Percentiles rank a stretch among this genome's conserved stretches.
These are phyloP conservation scores for Phytophthora meadii DNA, from an alignment of 352 stramenopile genomes.

Conservation along the genomic window DNA sequence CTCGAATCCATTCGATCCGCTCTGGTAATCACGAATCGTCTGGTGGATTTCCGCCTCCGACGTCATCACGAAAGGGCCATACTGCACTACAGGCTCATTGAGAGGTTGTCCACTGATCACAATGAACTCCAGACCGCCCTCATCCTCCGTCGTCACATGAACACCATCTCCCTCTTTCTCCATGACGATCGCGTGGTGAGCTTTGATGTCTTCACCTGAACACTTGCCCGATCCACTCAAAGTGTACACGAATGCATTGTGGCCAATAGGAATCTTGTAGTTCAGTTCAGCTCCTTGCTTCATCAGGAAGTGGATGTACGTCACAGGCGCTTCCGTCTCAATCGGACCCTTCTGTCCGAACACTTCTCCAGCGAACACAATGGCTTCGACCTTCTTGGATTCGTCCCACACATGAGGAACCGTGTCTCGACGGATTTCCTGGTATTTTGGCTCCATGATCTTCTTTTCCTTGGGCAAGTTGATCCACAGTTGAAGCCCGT, in stretches of 20 bases:
- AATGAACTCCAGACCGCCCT: slow-evolving; percentile 55
- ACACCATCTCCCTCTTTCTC: slow-evolving; percentile 62
- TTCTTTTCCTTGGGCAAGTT: slow-evolving; percentile 48
- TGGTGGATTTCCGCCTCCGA: slow-evolving; percentile 49
- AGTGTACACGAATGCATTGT: slow-evolving; percentile 56
- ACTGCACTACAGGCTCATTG: slow-evolving; percentile 67
- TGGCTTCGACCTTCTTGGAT: slow-evolving; percentile 52
- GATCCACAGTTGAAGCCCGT: slow-evolving; percentile 63
- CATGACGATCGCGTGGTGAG: slow-evolving; percentile 62
- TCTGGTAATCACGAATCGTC: slow-evolving; percentile 50
- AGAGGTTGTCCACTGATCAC: slow-evolving; percentile 61
- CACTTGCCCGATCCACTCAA: slow-evolving; percentile 41
- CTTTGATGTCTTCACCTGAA: slow-evolving; percentile 28
- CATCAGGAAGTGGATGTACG: slow-evolving; percentile 63
- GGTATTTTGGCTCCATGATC: slow-evolving; percentile 56
- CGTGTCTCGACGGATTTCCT: slow-evolving; percentile 56
- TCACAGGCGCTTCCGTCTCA: slow-evolving; percentile 52
- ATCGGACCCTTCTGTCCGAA: slow-evolving; percentile 50
- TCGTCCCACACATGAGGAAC: slow-evolving; percentile 52
- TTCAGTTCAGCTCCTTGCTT: slow-evolving; percentile 39
- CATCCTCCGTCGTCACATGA: slow-evolving; percentile 32
- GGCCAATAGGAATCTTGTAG: slow-evolving; percentile 47
- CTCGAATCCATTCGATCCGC: slow-evolving; percentile 65
- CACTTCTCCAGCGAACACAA: slow-evolving; percentile 60
- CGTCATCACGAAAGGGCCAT: slow-evolving; percentile 77